Percentiles rank a stretch among this genome's conserved stretches.
These are phyloP conservation scores for Rhodotorula taiwanensis DNA, from an alignment of 768 basidiomycete species.

Conservation along the genomic window DNA sequence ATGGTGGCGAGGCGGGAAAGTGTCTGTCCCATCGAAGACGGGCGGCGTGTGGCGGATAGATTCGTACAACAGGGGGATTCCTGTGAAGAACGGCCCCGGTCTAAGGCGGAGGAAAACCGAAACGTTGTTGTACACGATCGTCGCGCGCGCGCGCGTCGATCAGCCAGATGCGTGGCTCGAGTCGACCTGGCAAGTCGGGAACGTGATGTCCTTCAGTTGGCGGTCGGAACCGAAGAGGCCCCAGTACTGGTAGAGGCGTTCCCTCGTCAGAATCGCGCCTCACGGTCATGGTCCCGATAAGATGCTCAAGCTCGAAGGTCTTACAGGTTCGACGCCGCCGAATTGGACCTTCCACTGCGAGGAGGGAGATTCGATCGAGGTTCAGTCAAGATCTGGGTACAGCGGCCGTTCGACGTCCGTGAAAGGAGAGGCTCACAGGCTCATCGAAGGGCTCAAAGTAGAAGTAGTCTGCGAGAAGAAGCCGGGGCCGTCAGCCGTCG, in stretches of 20 bases:
- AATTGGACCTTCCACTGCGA: constrained; percentile 34
- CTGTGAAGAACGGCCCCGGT: too few species aligned
- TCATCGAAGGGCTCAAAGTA: constrained; percentile 28
- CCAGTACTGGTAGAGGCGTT: too few species aligned
- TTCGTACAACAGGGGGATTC: too few species aligned
- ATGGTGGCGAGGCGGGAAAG: not conserved
- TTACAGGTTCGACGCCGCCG: constrained; percentile 10
- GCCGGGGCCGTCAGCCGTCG: too few species aligned
- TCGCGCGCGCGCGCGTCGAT: too few species aligned
- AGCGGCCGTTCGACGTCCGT: not conserved
- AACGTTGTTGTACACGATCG: too few species aligned
- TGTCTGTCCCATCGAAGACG: not conserved
- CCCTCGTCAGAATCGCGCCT: too few species aligned
- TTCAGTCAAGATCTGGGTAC: not conserved
- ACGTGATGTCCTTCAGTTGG: constrained; percentile 63
- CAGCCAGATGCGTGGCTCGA: constrained; percentile 22
- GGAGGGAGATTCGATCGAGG: too few species aligned
- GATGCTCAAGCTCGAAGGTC: not conserved
- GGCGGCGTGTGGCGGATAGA: too few species aligned
- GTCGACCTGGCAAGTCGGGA: constrained; percentile 54
- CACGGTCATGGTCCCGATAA: too few species aligned
- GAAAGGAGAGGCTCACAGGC: too few species aligned
- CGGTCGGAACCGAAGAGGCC: constrained; percentile 58
- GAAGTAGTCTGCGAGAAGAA: constrained; percentile 3
- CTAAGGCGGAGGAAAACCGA: too few species aligned